Evolutionary conservation across 208 protist species (phyloP), one percentile per base, ranked within the genome.

Genomic region (Leishmania gerbilli): DNA sequence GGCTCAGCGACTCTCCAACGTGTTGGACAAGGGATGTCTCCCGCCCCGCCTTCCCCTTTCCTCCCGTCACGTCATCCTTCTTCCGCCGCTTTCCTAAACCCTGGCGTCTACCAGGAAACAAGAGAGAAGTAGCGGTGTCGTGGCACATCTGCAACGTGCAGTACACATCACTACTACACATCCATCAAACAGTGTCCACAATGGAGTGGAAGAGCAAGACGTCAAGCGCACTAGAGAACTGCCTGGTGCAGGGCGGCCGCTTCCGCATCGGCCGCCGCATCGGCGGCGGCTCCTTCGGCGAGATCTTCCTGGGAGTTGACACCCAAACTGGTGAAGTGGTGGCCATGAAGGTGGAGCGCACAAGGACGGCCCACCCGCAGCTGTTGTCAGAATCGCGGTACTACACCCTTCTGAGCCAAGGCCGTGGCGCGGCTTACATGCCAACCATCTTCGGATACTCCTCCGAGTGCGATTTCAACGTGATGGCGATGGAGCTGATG

Each of bases 191-290:
- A 45, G 7, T 31, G 45, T 11, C 68, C 9, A 27, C 9, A 67
- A 85, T 85, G 77, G 74, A 71, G 8, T 40, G 53, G 45, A 85
- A 81, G 45, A 72, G 65, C 49, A 85, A 85, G 51, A 62, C 31
- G 71, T 69, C 64, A 34, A 79, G 71, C 64, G 37, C 69, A 21
- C 55, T 85, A 71, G 82, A 85, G 82, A 85, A 82, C 74, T 82
- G 77, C 55, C 1, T 85, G n/a, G 82, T 85, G 82, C 82, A 65
- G 77, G 79, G 69, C 8, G 82, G 76, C 74, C 99, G 99, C 78
- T 99, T 98, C 87, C 87, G 96, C 62, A 91, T 99, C 60, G 98
- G 94, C 40, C 91, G 97, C 69, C 99, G 99, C 92, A 99, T 99
- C 87, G 99, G 99, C 53, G 88, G 88, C 53, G 99, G 99, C 24